Conservation (phyloP, 306 rosid species). For the Sicyos baderoa region DNA sequence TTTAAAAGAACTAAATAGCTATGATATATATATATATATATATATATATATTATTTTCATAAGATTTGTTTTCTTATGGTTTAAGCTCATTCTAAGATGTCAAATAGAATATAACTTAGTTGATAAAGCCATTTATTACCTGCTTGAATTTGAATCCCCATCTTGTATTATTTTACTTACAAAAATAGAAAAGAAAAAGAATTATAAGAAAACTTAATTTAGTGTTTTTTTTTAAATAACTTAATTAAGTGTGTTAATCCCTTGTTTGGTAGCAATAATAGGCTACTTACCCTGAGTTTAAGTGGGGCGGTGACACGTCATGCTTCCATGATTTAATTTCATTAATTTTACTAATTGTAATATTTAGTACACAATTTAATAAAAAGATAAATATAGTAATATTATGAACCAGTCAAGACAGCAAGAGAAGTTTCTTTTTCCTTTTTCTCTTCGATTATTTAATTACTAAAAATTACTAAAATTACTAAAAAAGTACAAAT, state of each 20-base stretch:
- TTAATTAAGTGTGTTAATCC: neutral
- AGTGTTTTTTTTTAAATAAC: no score
- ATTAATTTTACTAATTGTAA: neutral
- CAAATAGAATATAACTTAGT: neutral
- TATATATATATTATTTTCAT: no score
- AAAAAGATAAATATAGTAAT: neutral
- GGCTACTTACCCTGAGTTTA: neutral
- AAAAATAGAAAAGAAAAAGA: no score
- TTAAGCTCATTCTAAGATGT: neutral
- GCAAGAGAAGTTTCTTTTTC: neutral
- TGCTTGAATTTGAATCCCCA: neutral
- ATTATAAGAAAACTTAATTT: no score
- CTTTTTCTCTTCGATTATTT: neutral
- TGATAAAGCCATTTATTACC: no score
- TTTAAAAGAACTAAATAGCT: neutral
- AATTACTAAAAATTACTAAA: neutral
- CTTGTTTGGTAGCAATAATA: neutral
- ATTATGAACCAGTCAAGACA: neutral
- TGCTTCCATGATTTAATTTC: neutral
- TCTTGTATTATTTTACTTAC: neutral
- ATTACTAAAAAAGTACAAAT: neutral
- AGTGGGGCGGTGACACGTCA: conserved; percentile 13
- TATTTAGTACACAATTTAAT: neutral
- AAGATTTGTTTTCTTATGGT: neutral
- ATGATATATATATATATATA: no score